phyloP scores from a whole-genome alignment of 129 eudicot species.

The Arctium minus region DNA sequence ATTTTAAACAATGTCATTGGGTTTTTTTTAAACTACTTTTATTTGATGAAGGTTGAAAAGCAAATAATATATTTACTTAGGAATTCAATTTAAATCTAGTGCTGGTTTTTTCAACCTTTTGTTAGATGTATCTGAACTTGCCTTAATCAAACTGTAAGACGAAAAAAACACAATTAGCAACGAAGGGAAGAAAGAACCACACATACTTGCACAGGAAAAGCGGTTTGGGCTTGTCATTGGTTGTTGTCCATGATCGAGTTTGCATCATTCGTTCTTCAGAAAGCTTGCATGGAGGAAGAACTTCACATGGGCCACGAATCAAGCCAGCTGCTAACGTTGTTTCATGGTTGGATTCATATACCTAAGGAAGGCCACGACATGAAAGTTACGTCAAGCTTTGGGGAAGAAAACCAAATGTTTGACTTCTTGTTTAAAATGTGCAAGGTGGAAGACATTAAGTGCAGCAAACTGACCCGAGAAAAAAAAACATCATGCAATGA shows the following conservation, averaged over 20 bases:
- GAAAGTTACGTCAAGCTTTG: background rate
- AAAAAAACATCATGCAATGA: background rate
- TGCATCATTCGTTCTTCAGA: slow-evolving; percentile 49
- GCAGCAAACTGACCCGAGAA: background rate
- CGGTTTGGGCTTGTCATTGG: slow-evolving; percentile 35
- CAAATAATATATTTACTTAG: background rate
- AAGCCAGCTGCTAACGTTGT: slow-evolving; percentile 52
- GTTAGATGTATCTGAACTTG: background rate
- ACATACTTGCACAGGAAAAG: slow-evolving; percentile 83
- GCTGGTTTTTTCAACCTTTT: background rate
- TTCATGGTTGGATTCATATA: slow-evolving; percentile 76
- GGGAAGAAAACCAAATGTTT: background rate
- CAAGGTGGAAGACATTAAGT: background rate
- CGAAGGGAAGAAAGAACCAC: background rate
- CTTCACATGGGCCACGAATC: slow-evolving; percentile 76
- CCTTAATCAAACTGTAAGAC: background rate
- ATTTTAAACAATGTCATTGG: background rate
- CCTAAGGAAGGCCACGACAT: slow-evolving; percentile 36
- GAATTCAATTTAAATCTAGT: background rate
- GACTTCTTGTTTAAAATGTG: background rate
- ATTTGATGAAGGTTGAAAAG: background rate
- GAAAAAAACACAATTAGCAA: background rate
- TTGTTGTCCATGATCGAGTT: slow-evolving; percentile 25
- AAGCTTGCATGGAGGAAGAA: slow-evolving; percentile 66
- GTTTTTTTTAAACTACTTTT: background rate